These are phyloP conservation scores for Russula emetica DNA, from an alignment of 768 basidiomycete genomes.

Conservation along the genomic window DNA sequence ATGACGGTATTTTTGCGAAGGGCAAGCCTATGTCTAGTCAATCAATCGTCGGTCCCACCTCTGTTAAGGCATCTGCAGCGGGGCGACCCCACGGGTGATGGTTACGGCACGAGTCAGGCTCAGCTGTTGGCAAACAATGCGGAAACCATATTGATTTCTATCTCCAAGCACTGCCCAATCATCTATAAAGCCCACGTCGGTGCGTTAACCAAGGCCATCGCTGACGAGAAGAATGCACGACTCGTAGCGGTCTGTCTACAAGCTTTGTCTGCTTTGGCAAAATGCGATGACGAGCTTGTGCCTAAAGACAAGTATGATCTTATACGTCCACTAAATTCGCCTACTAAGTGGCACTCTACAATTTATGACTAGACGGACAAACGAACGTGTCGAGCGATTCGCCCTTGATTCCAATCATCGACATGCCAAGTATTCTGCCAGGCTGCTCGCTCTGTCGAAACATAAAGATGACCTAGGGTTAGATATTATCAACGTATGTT, in stretches of 20 bases:
- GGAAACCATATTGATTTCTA: conserved; percentile 47
- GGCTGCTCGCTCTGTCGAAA: conserved; percentile 51
- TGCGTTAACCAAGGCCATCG: conserved; percentile 70
- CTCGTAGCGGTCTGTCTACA: conserved; percentile 68
- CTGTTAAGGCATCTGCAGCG: conserved; percentile 67
- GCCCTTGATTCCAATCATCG: conserved; percentile 55
- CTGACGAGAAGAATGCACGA: conserved; percentile 52
- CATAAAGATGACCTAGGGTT: conserved; percentile 48
- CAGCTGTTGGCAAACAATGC: conserved; percentile 45
- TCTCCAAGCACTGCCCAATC: conserved; percentile 72
- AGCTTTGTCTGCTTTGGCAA: conserved; percentile 65
- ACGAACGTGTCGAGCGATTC: conserved; percentile 59
- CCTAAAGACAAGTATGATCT: conserved; percentile 57
- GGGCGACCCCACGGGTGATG: conserved; percentile 34
- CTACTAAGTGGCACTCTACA: not conserved
- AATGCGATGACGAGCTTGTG: conserved; percentile 52
- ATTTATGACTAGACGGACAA: conserved; percentile 48
- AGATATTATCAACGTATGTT: conserved; percentile 62
- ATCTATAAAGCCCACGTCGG: conserved; percentile 70
- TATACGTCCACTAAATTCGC: not conserved
- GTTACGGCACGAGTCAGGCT: conserved; percentile 38
- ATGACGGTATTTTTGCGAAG: conserved; percentile 68
- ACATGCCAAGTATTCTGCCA: conserved; percentile 82
- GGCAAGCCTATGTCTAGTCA: conserved; percentile 67
- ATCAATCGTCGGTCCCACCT: conserved; percentile 79